Percentiles rank a stretch among this genome's conserved stretches.
phyloP scores from a whole-genome alignment of 129 eudicot genomes.

The carrot (Daucus carota) region DH1_v3.0 NC_030389.2:30908501-30909000 shows the following conservation, averaged over 20 bases:
- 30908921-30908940: too few species aligned
- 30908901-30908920: too few species aligned
- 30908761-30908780: too few species aligned
- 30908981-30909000: too few species aligned
- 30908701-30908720: background rate
- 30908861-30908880: too few species aligned
- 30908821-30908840: too few species aligned
- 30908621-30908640: background rate
- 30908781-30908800: background rate
- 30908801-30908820: too few species aligned
- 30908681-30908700: background rate
- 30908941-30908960: too few species aligned
- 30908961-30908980: too few species aligned
- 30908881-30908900: too few species aligned
- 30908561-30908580: background rate
- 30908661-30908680: background rate
- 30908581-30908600: background rate
- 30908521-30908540: background rate
- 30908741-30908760: background rate
- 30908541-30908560: background rate
- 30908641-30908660: background rate
- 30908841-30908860: too few species aligned
- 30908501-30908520: constrained; percentile 25
- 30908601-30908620: background rate
- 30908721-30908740: background rate